These are phyloP conservation scores for Acacia concinna DNA, from an alignment of 331 rosid species.

Conservation along the genomic window DNA sequence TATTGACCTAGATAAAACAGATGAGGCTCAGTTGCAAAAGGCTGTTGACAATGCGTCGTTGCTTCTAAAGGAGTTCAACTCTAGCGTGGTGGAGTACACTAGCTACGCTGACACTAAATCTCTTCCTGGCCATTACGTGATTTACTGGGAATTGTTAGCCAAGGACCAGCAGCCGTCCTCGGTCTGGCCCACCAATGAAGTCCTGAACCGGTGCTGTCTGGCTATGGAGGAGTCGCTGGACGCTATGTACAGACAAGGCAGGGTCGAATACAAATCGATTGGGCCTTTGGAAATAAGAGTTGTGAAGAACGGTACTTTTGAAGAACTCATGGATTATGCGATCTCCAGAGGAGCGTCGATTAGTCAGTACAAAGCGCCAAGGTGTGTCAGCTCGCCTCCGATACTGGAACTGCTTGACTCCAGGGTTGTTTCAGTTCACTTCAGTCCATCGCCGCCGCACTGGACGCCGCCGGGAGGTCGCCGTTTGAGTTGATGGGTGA, in stretches of 20 bases:
- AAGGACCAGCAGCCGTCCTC: slow-evolving; percentile 38
- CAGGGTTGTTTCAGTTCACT: slow-evolving; percentile 63
- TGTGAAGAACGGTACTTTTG: slow-evolving; percentile 78
- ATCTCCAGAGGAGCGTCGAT: slow-evolving; percentile 86
- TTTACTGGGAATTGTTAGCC: slow-evolving; percentile 70
- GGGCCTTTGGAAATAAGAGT: slow-evolving; percentile 81
- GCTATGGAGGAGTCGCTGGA: slow-evolving; percentile 69
- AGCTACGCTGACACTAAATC: slow-evolving; percentile 64
- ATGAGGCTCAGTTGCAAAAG: slow-evolving; percentile 70
- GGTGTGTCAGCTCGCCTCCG: slow-evolving; percentile 74
- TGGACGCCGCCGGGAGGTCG: slow-evolving; percentile 63
- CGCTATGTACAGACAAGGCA: slow-evolving; percentile 71
- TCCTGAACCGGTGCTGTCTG: slow-evolving; percentile 51
- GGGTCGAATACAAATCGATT: slow-evolving; percentile 64
- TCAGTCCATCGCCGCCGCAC: slow-evolving; percentile 64
- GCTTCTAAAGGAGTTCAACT: slow-evolving; percentile 49
- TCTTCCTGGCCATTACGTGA: slow-evolving; percentile 81
- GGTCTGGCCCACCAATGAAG: slow-evolving; percentile 39
- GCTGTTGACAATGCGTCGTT: slow-evolving; percentile 55
- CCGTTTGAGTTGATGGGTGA: slow-evolving; percentile 1
- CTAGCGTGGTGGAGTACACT: slow-evolving; percentile 75
- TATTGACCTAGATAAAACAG: slow-evolving; percentile 77
- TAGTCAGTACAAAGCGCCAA: slow-evolving; percentile 82
- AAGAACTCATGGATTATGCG: slow-evolving; percentile 90
- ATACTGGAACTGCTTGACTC: slow-evolving; percentile 69